phyloP scores from a whole-genome alignment of 305 asterid genomes.

The Solanum hybrid region DNA sequence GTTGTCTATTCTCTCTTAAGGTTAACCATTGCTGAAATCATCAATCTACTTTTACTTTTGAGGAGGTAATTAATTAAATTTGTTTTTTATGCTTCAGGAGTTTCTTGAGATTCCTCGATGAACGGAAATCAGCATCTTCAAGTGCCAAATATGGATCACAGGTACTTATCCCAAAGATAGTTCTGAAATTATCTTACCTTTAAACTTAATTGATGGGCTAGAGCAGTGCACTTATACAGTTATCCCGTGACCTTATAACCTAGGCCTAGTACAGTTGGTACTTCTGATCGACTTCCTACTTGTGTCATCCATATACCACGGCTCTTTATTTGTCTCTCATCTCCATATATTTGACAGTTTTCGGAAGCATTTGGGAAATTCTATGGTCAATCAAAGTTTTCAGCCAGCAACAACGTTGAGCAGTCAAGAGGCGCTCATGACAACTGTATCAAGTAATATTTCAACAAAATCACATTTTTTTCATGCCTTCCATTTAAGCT shows the following conservation, averaged over 20 bases:
- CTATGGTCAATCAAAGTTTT: conserved; percentile 67
- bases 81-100: conserved; percentile 45
- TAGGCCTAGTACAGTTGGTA: not conserved
- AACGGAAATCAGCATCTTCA: conserved; percentile 44
- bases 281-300: not conserved
- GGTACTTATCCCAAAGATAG: conserved; percentile 29
- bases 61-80: not conserved
- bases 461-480: not conserved
- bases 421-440: conserved; percentile 69
- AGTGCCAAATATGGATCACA: conserved; percentile 76
- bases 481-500: not conserved
- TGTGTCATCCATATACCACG: not conserved
- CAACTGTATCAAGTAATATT: conserved; percentile 71
- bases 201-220: not conserved
- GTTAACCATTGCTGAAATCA: not conserved
- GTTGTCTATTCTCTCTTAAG: not conserved
- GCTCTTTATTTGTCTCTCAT: not conserved
- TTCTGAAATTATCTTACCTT: not conserved
- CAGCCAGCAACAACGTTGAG: conserved; percentile 42
- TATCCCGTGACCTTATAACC: not conserved
- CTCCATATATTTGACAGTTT: conserved; percentile 32
- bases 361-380: conserved; percentile 88
- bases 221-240: not conserved
- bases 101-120: conserved; percentile 85
- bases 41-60: not conserved